These are phyloP conservation scores for Chalciporus piperatus DNA, from an alignment of 768 basidiomycete species.

Conservation along the genomic window DNA sequence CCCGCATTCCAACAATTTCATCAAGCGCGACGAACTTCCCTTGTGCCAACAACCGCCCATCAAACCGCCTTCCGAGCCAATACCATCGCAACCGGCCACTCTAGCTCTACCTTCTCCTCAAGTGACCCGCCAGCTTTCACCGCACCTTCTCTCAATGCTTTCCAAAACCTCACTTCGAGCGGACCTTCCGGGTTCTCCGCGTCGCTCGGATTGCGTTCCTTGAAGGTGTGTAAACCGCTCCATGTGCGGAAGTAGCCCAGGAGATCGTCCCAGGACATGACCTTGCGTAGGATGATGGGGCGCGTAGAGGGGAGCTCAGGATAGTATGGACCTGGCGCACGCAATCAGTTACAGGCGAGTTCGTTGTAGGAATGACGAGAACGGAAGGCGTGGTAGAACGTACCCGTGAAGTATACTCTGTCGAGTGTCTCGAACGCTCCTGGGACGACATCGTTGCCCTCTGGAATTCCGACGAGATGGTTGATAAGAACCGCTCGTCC, in stretches of 20 bases:
- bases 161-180: constrained; percentile 64
- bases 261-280: constrained; percentile 63
- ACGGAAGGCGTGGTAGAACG: constrained; percentile 4
- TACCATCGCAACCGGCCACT: constrained; percentile 38
- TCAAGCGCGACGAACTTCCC: too few relatives aligned
- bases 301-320: constrained; percentile 34
- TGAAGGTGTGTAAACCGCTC: constrained; percentile 67
- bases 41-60: neutral
- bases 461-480: constrained; percentile 66
- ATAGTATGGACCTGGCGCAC: constrained; percentile 38
- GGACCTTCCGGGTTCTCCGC: constrained; percentile 48
- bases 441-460: constrained; percentile 39
- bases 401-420: constrained; percentile 60
- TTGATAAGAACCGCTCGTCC: constrained; percentile 71
- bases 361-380: neutral
- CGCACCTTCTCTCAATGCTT: constrained; percentile 43
- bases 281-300: constrained; percentile 52
- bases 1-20: too few relatives aligned
- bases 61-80: constrained; percentile 11
- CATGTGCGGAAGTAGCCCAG: constrained; percentile 69
- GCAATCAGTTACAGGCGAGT: neutral
- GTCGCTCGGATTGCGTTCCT: constrained; percentile 62
- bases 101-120: constrained; percentile 36
- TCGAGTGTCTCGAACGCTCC: constrained; percentile 42
- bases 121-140: constrained; percentile 19